phyloP scores from a whole-genome alignment of 2,329 filamentous ascomycete genomes.

The Diaporthe amygdali region DNA sequence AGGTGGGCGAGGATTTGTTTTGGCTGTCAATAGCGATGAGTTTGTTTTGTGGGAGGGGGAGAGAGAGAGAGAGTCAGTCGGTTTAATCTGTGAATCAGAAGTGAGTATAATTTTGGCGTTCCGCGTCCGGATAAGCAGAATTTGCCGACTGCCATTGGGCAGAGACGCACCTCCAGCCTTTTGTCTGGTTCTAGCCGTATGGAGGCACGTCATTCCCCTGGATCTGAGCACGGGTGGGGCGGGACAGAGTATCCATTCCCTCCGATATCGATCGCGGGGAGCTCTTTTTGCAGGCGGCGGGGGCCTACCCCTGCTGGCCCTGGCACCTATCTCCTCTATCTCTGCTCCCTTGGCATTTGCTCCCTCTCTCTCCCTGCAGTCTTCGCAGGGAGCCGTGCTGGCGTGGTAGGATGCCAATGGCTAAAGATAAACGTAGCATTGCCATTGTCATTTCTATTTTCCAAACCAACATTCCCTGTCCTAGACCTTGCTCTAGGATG shows the following conservation, averaged over 20 bases:
- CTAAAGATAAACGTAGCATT: neutral
- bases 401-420: neutral
- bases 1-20: neutral
- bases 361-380: too few relatives aligned
- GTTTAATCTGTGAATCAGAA: conserved; percentile 10
- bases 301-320: neutral
- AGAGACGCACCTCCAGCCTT: neutral
- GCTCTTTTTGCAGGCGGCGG: neutral
- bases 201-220: conserved; percentile 8
- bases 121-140: conserved; percentile 18
- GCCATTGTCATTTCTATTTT: neutral
- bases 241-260: neutral
- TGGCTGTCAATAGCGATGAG: neutral
- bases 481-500: too few relatives aligned
- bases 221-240: conserved; percentile 14
- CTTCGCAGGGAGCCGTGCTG: too few relatives aligned
- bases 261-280: conserved; percentile 21
- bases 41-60: conserved; percentile 10
- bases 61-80: conserved; percentile 17
- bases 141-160: conserved; percentile 16
- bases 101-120: conserved; percentile 11
- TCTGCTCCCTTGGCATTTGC: neutral
- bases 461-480: neutral
- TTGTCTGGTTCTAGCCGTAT: conserved; percentile 12
- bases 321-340: neutral